Evolutionary conservation across 2,329 filamentous ascomycete genomes (phyloP).

Genomic region (Diaporthe aspalathi): DNA sequence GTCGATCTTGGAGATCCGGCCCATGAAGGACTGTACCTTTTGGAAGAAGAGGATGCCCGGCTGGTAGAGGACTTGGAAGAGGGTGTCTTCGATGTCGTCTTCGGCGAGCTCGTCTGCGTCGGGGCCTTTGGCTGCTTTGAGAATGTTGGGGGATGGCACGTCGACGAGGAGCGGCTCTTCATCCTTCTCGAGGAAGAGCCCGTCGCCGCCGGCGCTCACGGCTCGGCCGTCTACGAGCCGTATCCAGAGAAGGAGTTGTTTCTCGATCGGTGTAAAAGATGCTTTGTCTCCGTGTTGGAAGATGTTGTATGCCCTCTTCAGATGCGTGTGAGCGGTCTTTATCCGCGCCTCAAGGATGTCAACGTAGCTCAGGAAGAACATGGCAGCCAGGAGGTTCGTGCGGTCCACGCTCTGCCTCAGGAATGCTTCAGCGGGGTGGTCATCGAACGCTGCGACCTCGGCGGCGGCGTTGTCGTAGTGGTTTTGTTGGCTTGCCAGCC

Average conservation of each 20-base stretch:
- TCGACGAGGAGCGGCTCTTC: slow-evolving; percentile 59
- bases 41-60: slow-evolving; percentile 68
- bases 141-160: slow-evolving; percentile 55
- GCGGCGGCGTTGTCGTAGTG: slow-evolving; percentile 52
- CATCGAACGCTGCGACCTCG: slow-evolving; percentile 47
- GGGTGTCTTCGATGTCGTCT: slow-evolving; percentile 59
- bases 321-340: slow-evolving; percentile 59
- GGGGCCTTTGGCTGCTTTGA: slow-evolving; percentile 45
- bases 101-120: slow-evolving; percentile 44
- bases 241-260: slow-evolving; percentile 64
- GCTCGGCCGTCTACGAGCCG: slow-evolving; percentile 66
- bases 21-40: slow-evolving; percentile 68
- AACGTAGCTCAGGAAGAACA: slow-evolving; percentile 67
- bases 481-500: slow-evolving; percentile 49
- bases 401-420: slow-evolving; percentile 47
- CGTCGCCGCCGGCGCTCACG: slow-evolving; percentile 67
- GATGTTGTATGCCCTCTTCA: slow-evolving; percentile 61
- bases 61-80: slow-evolving; percentile 67
- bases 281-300: slow-evolving; percentile 56
- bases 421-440: slow-evolving; percentile 39
- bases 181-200: slow-evolving; percentile 61
- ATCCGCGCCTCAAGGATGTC: slow-evolving; percentile 59
- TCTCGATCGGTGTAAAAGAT: slow-evolving; percentile 54
- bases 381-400: slow-evolving; percentile 59
- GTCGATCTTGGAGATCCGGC: slow-evolving; percentile 66